Base-by-base conservation (phyloP, 169 alveolate genomes). In the Cystoisospora suis region DNA sequence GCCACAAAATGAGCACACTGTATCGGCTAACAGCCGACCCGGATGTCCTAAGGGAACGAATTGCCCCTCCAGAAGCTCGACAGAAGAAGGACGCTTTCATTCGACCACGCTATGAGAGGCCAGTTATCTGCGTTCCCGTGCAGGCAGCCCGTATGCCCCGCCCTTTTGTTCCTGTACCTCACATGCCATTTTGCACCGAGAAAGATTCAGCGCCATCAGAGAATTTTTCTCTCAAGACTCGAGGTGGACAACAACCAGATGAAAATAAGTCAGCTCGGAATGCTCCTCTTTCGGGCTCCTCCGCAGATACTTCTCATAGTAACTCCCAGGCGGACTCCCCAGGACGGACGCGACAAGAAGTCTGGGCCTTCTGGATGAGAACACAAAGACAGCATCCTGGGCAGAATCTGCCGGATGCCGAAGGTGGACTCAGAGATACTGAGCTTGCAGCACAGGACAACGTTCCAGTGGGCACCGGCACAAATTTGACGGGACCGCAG, bases 1-100 rank as follows among this genome's bases (percentile, higher is more conserved):
- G 92, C 1, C 89, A 88, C 89, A 88, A 88, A 56, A 70, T 88
- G 65, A 79, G 92, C 38, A 86, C 40, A n/a, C 92, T 88, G 36
- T 88, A 88, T 58, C 53, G 92, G 29, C 89, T 88, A 15, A 77
- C 92, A 27, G 89, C 92, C 32, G 83, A 75, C 40, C 69, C 72
- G 17, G 92, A 88, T 61, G 85, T 77, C 23, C 75, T 81, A 0
- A 81, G 92, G 3, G 75, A 77, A 38, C 89, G 83, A 45, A 49
- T 88, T 34, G 45, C 85, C 23, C 36, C 92, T 20, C 87, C 89
- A 59, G 38, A 56, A 9, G 69, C 92, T 47, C 56, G 44, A 27
- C 3, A 2, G 27, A 47, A 36, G 5, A 38, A 3, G 12, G 56
- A 15, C 12, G 58, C 45, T 3, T 15, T 27, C 59, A 36, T 38